These are phyloP conservation scores for Kuraishia molischiana DNA, from an alignment of 805 yeast species.

Conservation along the genomic window DNA sequence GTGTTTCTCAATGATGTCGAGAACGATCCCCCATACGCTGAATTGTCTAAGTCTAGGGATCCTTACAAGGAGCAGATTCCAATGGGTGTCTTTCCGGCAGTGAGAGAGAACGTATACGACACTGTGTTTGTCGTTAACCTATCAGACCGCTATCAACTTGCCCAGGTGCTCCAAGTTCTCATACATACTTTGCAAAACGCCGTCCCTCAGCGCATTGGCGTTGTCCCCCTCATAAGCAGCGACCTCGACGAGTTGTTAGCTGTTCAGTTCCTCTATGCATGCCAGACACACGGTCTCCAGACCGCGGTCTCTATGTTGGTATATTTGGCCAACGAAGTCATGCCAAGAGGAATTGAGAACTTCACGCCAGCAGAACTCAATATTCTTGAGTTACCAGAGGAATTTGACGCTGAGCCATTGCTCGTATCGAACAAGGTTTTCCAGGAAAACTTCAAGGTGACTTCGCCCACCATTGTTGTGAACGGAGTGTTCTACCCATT, in stretches of 20 bases:
- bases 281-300: constrained; percentile 9
- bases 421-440: constrained; percentile 15
- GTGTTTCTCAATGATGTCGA: constrained; percentile 76
- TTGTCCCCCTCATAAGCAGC: constrained; percentile 49
- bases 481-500: constrained; percentile 64
- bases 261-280: constrained; percentile 14
- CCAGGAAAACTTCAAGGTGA: constrained; percentile 27
- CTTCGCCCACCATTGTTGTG: constrained; percentile 44
- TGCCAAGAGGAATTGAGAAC: neutral
- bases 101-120: constrained; percentile 68
- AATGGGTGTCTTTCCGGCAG: constrained; percentile 62
- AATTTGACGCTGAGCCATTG: constrained; percentile 9
- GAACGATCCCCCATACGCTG: constrained; percentile 41
- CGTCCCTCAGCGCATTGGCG: constrained; percentile 73
- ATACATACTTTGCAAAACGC: constrained; percentile 41
- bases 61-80: constrained; percentile 34
- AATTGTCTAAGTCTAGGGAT: constrained; percentile 32
- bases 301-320: constrained; percentile 15
- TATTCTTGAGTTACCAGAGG: constrained; percentile 3
- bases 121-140: constrained; percentile 60
- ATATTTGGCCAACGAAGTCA: constrained; percentile 8
- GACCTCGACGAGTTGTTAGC: constrained; percentile 13
- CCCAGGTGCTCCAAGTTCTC: constrained; percentile 38
- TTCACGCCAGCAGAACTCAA: neutral
- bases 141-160: constrained; percentile 38